Conservation (phyloP, 2,329 filamentous ascomycete genomes). For the Aureobasidium sp. region DNA sequence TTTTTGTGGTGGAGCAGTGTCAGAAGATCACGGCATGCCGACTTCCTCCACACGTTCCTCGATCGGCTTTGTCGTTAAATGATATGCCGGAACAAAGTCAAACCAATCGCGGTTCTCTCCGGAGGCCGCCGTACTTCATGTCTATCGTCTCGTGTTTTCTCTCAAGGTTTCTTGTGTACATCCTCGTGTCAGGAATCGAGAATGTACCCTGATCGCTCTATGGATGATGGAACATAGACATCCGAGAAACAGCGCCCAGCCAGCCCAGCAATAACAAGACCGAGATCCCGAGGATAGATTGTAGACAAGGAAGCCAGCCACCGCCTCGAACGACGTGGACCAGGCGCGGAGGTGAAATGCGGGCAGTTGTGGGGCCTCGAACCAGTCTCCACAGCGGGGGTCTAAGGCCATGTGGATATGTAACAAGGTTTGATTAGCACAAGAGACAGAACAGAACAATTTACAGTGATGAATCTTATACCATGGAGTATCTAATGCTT, state of each 20-base stretch:
- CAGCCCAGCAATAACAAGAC: background rate
- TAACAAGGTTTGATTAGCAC: background rate
- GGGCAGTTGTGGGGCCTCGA: background rate
- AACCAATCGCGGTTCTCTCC: no score
- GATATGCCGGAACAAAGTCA: no score
- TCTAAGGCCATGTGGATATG: background rate
- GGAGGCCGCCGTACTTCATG: no score
- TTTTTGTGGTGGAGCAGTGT: background rate
- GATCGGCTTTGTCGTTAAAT: background rate
- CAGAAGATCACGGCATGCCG: background rate
- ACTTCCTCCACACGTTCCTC: background rate
- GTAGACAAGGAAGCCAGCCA: background rate
- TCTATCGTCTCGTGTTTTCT: no score
- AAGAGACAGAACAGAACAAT: background rate
- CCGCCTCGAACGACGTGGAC: background rate
- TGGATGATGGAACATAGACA: no score
- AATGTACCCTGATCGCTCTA: no score
- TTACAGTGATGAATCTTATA: background rate
- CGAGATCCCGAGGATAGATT: background rate
- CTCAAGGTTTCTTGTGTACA: no score
- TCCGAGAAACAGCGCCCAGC: background rate
- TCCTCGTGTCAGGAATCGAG: no score
- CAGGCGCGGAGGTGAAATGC: background rate
- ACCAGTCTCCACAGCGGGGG: background rate
- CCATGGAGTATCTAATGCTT: slow-evolving; percentile 5